These are phyloP conservation scores for Elymus sibiricus DNA, from an alignment of 176 grass and related monocot genomes.

Conservation along the genomic window DNA sequence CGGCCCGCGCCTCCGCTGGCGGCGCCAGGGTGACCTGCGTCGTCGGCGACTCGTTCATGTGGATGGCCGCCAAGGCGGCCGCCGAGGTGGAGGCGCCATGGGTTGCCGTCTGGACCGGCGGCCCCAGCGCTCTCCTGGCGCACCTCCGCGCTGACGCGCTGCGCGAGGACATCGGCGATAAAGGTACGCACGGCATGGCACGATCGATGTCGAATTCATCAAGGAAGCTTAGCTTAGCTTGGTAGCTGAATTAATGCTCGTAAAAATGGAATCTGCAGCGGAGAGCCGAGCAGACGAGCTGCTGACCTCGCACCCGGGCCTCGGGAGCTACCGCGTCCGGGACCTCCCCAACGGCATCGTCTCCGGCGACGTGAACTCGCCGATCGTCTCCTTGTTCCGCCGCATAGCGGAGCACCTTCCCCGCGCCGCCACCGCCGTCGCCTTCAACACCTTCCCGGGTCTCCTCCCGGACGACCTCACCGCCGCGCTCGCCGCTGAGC, in stretches of 20 bases:
- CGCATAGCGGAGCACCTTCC: slow-evolving; percentile 25
- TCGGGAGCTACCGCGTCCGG: slow-evolving; percentile 36
- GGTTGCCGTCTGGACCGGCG: not conserved
- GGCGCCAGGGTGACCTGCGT: not conserved
- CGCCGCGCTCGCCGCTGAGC: not conserved
- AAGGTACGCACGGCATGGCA: not conserved
- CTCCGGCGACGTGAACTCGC: slow-evolving; percentile 1
- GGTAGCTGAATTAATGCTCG: not conserved
- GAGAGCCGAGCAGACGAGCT: slow-evolving; percentile 8
- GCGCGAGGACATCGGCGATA: not conserved
- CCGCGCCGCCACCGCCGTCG: not conserved
- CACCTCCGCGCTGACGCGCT: not conserved
- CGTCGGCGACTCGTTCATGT: not conserved
- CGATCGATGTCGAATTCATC: not conserved
- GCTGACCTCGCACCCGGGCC: slow-evolving; percentile 6
- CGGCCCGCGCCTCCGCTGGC: too few species aligned
- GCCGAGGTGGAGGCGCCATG: not conserved
- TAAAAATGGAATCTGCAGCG: not conserved
- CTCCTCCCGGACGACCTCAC: not conserved
- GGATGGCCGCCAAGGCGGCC: not conserved
- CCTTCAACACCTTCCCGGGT: slow-evolving; percentile 35
- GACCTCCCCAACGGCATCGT: slow-evolving; percentile 54
- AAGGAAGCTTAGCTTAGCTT: too few species aligned
- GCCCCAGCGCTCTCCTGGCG: not conserved
- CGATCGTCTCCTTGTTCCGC: not conserved